Evolutionary conservation across 139 green algal species (phyloP).

Genomic region (Zygnema cylindricum): DNA sequence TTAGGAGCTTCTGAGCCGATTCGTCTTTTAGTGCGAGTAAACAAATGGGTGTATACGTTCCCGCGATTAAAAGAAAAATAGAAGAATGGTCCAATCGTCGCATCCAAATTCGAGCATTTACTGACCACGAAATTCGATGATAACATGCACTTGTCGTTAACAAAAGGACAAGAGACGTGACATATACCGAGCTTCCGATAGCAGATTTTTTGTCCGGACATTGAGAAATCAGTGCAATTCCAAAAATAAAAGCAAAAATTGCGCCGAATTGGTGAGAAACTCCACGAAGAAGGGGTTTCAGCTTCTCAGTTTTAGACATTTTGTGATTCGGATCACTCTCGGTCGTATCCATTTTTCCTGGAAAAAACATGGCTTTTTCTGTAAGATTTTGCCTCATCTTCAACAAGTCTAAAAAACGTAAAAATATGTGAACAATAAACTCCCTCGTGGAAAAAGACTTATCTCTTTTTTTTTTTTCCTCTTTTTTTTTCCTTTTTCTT

Average conservation of each 20-base stretch:
- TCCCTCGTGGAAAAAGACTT: no score
- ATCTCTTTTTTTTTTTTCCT: no score
- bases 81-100: conserved; percentile 62
- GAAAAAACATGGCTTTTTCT: no score
- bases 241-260: background rate
- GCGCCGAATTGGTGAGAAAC: conserved; percentile 1
- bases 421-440: no score
- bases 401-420: no score
- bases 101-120: conserved; percentile 38
- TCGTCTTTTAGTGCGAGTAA: conserved; percentile 44
- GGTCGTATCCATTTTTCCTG: no score
- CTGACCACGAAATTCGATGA: conserved; percentile 61
- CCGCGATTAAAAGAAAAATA: conserved; percentile 67
- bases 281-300: conserved; percentile 10
- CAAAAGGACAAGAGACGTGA: background rate
- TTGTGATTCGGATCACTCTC: no score
- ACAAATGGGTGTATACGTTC: conserved; percentile 67
- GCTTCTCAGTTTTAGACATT: no score
- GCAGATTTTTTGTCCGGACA: background rate
- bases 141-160: conserved; percentile 32
- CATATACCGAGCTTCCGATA: background rate
- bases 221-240: background rate
- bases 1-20: conserved; percentile 20
- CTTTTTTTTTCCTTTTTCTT: no score
- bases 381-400: no score